Evolutionary conservation across 2,329 filamentous ascomycete species (phyloP), one percentile per base, ranked within the genome.

Genomic region (Claviceps paspali): DNA sequence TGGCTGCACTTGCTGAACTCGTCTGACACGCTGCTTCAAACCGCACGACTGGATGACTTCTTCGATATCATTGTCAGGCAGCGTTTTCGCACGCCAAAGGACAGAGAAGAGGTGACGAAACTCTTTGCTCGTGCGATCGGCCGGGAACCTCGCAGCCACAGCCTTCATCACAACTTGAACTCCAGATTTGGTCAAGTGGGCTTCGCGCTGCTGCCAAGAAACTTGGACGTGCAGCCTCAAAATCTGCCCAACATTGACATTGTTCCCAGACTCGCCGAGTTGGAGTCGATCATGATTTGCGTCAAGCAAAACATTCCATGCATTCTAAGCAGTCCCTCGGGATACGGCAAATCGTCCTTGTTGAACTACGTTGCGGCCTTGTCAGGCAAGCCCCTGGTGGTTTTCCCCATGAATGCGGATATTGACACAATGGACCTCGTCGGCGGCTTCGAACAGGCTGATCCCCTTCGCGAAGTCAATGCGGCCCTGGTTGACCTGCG

Each of bases 391-490:
- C 67, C 76, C 1, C 63, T 96, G 3, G 72, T 87, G 23, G 81
- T 85, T 12, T 83, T 96, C 49, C 78, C 87, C 1, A 76, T 98
- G 60, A 98, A 94, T 52, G 80, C 87, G 6, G 92, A 98, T 49
- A 82, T 94, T 31, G 91, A 98, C 55, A 87, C 88, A 1, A 94
- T 94, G 77, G 91, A 98, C 57, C 73, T 98, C 39, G 84, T 98
- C 39, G 91, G 91, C 50, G 91, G 91, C 0, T 98, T 94, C 52
- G 91, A 98, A 55, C 91, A 98, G 58, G 78, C 84, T 14, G 91
- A 98, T 53, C 76, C 83, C 17, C 68, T 81, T 36, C 72, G 88
- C 38, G 74, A 82, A 43, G 64, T 83, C 4, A 77, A 80, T 38
- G 63, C 65, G n/a, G 51, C 57, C 10, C 53, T 76, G 21, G 62